phyloP scores from a whole-genome alignment of 2,329 filamentous ascomycete genomes.

The Hypomyces perniciosus region DNA sequence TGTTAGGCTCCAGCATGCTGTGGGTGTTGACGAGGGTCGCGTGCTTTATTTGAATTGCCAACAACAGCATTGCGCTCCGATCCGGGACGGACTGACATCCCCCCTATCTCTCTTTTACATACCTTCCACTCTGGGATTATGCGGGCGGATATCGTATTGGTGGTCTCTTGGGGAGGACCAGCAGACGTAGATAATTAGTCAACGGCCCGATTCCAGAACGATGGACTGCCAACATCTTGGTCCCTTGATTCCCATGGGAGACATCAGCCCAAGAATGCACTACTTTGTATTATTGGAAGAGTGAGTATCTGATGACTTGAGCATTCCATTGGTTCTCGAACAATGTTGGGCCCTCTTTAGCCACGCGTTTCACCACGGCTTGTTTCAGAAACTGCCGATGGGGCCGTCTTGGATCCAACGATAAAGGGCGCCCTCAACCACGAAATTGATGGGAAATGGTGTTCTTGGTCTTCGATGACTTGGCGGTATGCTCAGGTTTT shows the following conservation, averaged over 20 bases:
- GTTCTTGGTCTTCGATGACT: too few relatives aligned
- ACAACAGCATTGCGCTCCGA: not conserved
- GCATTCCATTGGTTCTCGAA: slow-evolving; percentile 11
- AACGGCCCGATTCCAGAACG: not conserved
- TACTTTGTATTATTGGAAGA: slow-evolving; percentile 5
- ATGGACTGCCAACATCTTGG: too few relatives aligned
- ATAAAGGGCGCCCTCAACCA: not conserved
- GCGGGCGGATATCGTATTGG: too few relatives aligned
- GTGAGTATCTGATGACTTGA: not conserved
- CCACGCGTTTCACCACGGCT: slow-evolving; percentile 1
- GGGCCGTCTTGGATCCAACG: not conserved
- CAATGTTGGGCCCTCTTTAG: slow-evolving; percentile 8
- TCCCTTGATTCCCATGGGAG: not conserved
- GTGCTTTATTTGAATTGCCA: slow-evolving; percentile 8
- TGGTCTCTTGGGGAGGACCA: not conserved
- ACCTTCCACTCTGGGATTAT: too few relatives aligned
- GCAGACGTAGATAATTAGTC: not conserved
- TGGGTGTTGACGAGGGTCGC: slow-evolving; percentile 10
- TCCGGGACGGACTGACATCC: not conserved
- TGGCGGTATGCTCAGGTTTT: too few relatives aligned
- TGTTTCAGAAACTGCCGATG: slow-evolving; percentile 9
- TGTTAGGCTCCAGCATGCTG: not conserved
- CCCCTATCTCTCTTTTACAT: slow-evolving; percentile 4
- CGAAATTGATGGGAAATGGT: too few relatives aligned
- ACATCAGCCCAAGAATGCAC: not conserved